Evolutionary conservation across 805 yeast species (phyloP).

Genomic region (Blastobotrys terrestris): DNA sequence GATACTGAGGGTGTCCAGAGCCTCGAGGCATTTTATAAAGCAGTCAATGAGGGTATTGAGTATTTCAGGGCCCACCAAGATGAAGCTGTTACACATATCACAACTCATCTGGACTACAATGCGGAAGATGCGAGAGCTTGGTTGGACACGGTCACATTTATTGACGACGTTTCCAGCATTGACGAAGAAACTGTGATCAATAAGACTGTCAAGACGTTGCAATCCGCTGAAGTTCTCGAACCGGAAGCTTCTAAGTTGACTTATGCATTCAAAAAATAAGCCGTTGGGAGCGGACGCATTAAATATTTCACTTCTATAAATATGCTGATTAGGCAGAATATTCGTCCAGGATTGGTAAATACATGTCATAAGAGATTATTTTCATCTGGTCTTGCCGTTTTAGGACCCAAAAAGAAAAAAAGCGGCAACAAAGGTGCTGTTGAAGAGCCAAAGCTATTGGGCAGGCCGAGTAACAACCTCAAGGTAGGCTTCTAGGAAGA

Average conservation of each 20-base stretch:
- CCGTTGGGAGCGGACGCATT: neutral
- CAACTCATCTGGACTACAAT: conserved; percentile 65
- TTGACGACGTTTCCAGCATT: conserved; percentile 42
- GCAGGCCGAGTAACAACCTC: conserved; percentile 59
- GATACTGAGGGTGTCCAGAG: conserved; percentile 24
- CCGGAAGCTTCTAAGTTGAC: conserved; percentile 15
- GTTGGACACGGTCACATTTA: conserved; percentile 71
- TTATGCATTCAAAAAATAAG: conserved; percentile 1
- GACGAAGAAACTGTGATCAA: conserved; percentile 42
- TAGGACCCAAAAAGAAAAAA: conserved; percentile 3
- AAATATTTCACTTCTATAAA: neutral
- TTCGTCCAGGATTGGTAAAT: neutral
- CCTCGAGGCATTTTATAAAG: conserved; percentile 40
- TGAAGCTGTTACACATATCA: conserved; percentile 61
- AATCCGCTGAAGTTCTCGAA: conserved; percentile 55
- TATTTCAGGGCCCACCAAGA: conserved; percentile 56
- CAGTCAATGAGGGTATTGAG: conserved; percentile 59
- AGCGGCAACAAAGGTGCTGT: neutral
- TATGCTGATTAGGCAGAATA: neutral
- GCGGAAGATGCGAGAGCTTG: conserved; percentile 73
- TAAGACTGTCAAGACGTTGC: conserved; percentile 52
- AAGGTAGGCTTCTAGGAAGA: conserved; percentile 25
- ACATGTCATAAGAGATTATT: neutral
- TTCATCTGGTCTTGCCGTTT: neutral
- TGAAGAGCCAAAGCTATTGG: conserved; percentile 39